Evolutionary conservation across 345 rosid species (phyloP).

Genomic region (Microcos paniculata): DNA sequence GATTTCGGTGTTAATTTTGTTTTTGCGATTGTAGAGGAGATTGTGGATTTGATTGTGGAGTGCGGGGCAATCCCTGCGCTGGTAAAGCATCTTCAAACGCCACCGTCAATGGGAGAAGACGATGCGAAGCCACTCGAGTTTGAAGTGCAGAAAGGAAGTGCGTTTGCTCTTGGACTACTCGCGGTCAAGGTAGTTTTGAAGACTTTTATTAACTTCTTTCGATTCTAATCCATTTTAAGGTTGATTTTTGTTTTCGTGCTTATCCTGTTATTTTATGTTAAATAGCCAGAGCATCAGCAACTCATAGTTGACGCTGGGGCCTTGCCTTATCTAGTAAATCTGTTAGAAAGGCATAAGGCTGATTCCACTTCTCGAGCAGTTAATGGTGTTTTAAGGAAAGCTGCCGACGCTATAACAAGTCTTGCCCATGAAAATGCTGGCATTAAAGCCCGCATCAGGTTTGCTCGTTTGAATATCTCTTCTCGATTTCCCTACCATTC

Average conservation of each 20-base stretch:
- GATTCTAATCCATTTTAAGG: neutral
- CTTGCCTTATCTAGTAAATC: conserved; percentile 44
- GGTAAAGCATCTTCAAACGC: conserved; percentile 46
- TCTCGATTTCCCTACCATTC: neutral
- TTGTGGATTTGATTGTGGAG: conserved; percentile 51
- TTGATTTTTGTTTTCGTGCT: neutral
- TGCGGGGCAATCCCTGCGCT: conserved; percentile 64
- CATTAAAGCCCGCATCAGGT: conserved; percentile 71
- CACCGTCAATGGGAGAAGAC: conserved; percentile 12
- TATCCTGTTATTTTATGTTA: conserved; percentile 9
- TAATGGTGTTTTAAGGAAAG: conserved; percentile 54
- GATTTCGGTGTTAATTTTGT: neutral
- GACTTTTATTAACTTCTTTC: neutral
- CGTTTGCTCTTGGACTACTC: conserved; percentile 60
- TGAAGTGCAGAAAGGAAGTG: conserved; percentile 61
- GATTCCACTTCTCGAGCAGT: conserved; percentile 25
- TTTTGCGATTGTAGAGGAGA: conserved; percentile 42
- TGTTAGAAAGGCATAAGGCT: conserved; percentile 47
- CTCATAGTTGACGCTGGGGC: conserved; percentile 77
- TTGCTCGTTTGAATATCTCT: neutral
- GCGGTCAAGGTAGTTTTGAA: conserved; percentile 23
- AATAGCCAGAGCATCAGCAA: conserved; percentile 70
- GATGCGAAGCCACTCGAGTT: conserved; percentile 30
- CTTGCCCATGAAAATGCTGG: conserved; percentile 72
- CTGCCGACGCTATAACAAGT: conserved; percentile 74